Base-by-base conservation (phyloP, 768 basidiomycete species). In the Coprinellus aureogranulatus region DNA sequence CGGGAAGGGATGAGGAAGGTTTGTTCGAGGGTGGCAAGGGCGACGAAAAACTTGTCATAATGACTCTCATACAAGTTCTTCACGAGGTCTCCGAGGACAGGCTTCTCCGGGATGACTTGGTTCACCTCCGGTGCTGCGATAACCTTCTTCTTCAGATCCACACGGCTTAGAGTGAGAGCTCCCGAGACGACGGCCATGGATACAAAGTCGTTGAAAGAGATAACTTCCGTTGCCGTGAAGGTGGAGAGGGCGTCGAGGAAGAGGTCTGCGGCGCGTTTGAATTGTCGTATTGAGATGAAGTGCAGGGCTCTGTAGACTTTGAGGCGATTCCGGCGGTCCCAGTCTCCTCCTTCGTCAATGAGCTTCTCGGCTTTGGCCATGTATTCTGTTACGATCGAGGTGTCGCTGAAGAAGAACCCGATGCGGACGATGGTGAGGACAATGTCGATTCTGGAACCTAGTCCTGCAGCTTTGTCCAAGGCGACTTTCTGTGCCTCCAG, bases 321-420 rank as follows among this genome's bases (percentile, higher is more conserved):
- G 65, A 98, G 84, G 45, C 96, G 84, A 72, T 98, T 99, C 39
- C 94, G 85, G 54, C 96, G 80, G 70, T 99, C 96, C 96, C 96
- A 99, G 74, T 99, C 96, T 45, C 96, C 96, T 0, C 96, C 96
- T 70, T 93, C 84, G 64, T 98, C 94, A 54, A 97, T 90, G 42
- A 97, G 78, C 90, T 86, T 81, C 64, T 92, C 89, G 0, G 95
- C 95, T 64, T 88, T 86, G 27, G 83, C 76, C 46, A 98, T 83
- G 63, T 92, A 84, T 39, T 77, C 67, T 0, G 80, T 84, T 51
- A 96, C 86, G 60, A 94, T 75, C 3, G 81, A 71, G 31, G 87
- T 82, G 67, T 98, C 90, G 23, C 80, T 78, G 71, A 90, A 94
- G 81, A 98, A 98, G 70, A 98, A 81, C 0, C 92, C 94, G 54